Evolutionary conservation across 768 basidiomycete species (phyloP).

Genomic region (Serendipita sp.): DNA sequence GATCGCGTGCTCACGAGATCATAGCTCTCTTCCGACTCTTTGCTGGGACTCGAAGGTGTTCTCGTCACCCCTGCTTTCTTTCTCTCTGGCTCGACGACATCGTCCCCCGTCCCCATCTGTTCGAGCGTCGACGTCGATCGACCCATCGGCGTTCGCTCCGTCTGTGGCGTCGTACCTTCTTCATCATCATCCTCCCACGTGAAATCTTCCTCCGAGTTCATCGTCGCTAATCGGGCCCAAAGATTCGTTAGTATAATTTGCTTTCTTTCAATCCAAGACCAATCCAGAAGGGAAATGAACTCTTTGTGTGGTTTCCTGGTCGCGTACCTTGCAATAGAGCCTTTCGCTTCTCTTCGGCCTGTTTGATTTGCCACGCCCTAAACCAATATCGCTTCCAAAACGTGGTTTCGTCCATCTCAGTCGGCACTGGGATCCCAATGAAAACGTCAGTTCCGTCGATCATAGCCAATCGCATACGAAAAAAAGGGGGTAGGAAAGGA

Average conservation of each 20-base stretch:
- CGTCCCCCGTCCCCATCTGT: slow-evolving; percentile 13
- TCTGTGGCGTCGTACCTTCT: slow-evolving; percentile 33
- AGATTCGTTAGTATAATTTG: no score
- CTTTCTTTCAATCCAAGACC: no score
- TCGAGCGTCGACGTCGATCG: slow-evolving; percentile 13
- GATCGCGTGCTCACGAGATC: slow-evolving; percentile 41
- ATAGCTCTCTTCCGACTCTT: slow-evolving; percentile 51
- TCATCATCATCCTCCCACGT: slow-evolving; percentile 88
- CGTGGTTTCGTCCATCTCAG: slow-evolving; percentile 38
- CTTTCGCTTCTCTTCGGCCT: slow-evolving; percentile 67
- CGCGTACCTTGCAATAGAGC: slow-evolving; percentile 55
- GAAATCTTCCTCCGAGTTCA: slow-evolving; percentile 51
- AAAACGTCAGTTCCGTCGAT: slow-evolving; percentile 2
- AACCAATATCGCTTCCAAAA: slow-evolving; percentile 92
- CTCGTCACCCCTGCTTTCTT: slow-evolving; percentile 18
- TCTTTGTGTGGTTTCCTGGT: no score
- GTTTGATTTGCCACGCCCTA: slow-evolving; percentile 62
- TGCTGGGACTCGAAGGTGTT: slow-evolving; percentile 31
- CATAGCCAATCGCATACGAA: not conserved
- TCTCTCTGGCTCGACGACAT: slow-evolving; percentile 15
- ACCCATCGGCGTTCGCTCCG: slow-evolving; percentile 12
- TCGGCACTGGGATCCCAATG: slow-evolving; percentile 50
- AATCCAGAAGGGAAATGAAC: no score
- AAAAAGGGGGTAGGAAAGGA: no score
- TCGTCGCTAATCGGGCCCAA: not conserved